phyloP scores from a whole-genome alignment of 495 filamentous ascomycete species.

The Achaetomiella virescens region DNA sequence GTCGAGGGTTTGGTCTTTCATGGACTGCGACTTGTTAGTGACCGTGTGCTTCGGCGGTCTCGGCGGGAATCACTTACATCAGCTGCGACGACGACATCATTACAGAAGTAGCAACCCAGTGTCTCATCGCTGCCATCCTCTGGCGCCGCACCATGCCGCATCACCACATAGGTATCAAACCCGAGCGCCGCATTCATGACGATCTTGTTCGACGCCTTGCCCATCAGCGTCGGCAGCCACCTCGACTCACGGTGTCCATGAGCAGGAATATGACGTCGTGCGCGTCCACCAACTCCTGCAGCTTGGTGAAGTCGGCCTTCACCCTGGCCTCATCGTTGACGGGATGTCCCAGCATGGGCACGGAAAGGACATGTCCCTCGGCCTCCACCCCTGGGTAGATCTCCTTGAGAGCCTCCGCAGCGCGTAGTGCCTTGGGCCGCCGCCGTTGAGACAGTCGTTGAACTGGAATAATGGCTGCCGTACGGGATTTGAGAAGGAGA shows the following conservation, averaged over 20 bases:
- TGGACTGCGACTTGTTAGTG: conserved; percentile 61
- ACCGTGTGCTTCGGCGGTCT: neutral
- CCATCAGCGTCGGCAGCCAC: conserved; percentile 98
- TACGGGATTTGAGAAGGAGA: conserved; percentile 97
- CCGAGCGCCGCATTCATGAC: conserved; percentile 95
- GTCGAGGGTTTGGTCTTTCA: conserved; percentile 89
- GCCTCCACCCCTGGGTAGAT: conserved; percentile 90
- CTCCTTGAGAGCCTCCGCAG: conserved; percentile 71
- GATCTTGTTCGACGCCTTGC: conserved; percentile 84
- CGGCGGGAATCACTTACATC: conserved; percentile 60
- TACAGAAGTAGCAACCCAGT: conserved; percentile 96
- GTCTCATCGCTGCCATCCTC: conserved; percentile 50
- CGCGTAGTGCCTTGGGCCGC: conserved; percentile 77
- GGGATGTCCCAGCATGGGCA: conserved; percentile 93
- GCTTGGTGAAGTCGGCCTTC: conserved; percentile 64
- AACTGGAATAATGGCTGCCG: conserved; percentile 89
- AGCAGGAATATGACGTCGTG: conserved; percentile 93
- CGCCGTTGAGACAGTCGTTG: conserved; percentile 79
- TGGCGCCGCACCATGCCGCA: conserved; percentile 74
- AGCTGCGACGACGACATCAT: conserved; percentile 90
- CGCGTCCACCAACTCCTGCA: conserved; percentile 69
- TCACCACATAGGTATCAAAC: conserved; percentile 94
- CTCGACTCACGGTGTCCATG: conserved; percentile 95
- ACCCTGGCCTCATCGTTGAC: conserved; percentile 62
- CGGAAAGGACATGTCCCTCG: conserved; percentile 68